These are phyloP conservation scores for Yarrowia bubula DNA, from an alignment of 805 yeast genomes.

Conservation along the genomic window DNA sequence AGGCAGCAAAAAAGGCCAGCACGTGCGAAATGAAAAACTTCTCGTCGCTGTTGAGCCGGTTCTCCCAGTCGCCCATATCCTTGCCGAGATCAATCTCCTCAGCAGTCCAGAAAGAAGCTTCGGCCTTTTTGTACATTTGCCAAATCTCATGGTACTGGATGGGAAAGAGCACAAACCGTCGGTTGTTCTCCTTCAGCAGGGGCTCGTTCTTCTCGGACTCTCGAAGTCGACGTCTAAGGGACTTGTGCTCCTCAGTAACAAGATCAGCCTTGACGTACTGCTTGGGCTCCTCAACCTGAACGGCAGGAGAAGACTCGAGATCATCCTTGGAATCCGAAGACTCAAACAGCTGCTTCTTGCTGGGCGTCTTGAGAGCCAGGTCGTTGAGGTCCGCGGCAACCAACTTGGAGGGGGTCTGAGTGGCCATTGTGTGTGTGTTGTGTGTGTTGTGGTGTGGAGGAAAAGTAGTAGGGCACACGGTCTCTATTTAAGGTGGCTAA, in stretches of 20 bases:
- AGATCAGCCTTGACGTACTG: slow-evolving; percentile 1
- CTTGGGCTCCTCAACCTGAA: slow-evolving; percentile 32
- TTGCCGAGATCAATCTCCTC: slow-evolving; percentile 96
- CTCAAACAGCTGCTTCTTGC: slow-evolving; percentile 47
- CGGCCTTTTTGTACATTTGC: slow-evolving; percentile 99
- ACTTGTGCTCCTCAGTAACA: slow-evolving; percentile 14
- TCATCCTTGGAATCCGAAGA: slow-evolving; percentile 43
- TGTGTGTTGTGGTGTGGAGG: neutral
- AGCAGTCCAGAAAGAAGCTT: slow-evolving; percentile 99
- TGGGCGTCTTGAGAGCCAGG: slow-evolving; percentile 49
- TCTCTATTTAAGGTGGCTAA: slow-evolving; percentile 8
- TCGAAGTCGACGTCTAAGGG: slow-evolving; percentile 10
- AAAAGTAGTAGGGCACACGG: neutral
- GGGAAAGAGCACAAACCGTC: slow-evolving; percentile 91
- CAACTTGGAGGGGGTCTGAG: slow-evolving; percentile 62
- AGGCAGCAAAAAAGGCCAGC: slow-evolving; percentile 96
- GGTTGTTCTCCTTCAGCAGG: slow-evolving; percentile 74
- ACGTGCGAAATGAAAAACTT: slow-evolving; percentile 89
- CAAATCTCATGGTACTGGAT: slow-evolving; percentile 96
- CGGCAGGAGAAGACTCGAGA: slow-evolving; percentile 17
- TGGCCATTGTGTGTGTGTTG: slow-evolving; percentile 31
- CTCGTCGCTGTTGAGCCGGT: slow-evolving; percentile 84
- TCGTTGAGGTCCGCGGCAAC: slow-evolving; percentile 57
- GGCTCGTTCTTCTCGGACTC: slow-evolving; percentile 62
- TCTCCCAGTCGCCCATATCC: slow-evolving; percentile 91